Evolutionary conservation across 2,329 filamentous ascomycete species (phyloP).

Genomic region (Epichloe coenophiala): DNA sequence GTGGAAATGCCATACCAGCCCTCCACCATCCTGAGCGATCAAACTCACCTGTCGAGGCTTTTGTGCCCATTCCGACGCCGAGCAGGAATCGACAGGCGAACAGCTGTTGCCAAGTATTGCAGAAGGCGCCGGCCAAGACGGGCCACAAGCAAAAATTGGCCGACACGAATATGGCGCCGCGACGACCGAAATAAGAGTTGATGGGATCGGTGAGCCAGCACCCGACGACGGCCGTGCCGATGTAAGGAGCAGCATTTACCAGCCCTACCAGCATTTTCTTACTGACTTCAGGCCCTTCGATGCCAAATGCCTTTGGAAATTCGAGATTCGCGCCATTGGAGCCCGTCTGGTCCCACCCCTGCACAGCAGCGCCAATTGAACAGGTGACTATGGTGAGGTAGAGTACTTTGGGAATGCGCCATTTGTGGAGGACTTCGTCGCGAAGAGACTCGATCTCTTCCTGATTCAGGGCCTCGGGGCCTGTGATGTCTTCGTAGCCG

Average conservation of each 20-base stretch:
- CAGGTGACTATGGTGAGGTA: conserved; percentile 55
- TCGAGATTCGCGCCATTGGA: conserved; percentile 50
- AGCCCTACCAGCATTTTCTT: conserved; percentile 47
- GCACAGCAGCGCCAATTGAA: conserved; percentile 57
- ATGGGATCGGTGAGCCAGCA: conserved; percentile 58
- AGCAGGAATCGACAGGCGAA: conserved; percentile 58
- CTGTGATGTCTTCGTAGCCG: conserved; percentile 44
- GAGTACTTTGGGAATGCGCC: conserved; percentile 47
- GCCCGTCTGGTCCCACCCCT: conserved; percentile 56
- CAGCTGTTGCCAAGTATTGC: conserved; percentile 58
- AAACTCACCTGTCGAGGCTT: conserved; percentile 43
- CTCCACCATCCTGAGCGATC: too few species aligned
- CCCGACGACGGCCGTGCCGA: conserved; percentile 35
- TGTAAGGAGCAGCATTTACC: conserved; percentile 46
- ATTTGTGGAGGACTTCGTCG: conserved; percentile 53
- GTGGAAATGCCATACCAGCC: neutral
- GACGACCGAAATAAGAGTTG: conserved; percentile 29
- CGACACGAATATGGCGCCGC: conserved; percentile 53
- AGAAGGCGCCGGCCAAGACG: conserved; percentile 57
- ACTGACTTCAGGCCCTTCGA: conserved; percentile 18
- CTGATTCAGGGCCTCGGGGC: conserved; percentile 42
- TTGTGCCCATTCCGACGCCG: conserved; percentile 66
- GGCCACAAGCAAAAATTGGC: conserved; percentile 59
- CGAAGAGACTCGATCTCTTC: conserved; percentile 45
- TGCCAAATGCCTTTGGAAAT: conserved; percentile 40